Evolutionary conservation across 495 filamentous ascomycete species (phyloP).

Genomic region (Hyphodiscus hymeniophilus): DNA sequence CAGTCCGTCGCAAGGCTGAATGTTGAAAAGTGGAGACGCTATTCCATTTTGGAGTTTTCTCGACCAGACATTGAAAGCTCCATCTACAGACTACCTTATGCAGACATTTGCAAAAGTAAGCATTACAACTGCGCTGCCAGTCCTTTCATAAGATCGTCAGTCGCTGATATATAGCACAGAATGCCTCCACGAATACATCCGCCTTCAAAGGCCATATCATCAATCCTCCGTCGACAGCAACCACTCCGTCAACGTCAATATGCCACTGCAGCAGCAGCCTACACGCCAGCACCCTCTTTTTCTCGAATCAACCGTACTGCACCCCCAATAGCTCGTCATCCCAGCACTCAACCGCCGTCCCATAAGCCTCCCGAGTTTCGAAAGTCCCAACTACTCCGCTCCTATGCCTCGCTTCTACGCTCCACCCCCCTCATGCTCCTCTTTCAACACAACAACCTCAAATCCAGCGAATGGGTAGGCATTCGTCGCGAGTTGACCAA

Average conservation of each 20-base stretch:
- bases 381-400: slow-evolving; percentile 88
- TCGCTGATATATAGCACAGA: slow-evolving; percentile 27
- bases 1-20: too few relatives aligned
- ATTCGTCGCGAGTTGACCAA: slow-evolving; percentile 71
- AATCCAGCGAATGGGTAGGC: slow-evolving; percentile 76
- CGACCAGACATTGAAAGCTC: background rate
- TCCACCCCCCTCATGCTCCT: slow-evolving; percentile 82
- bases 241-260: slow-evolving; percentile 17
- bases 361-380: slow-evolving; percentile 77
- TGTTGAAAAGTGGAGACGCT: background rate
- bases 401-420: slow-evolving; percentile 88
- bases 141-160: background rate
- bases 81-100: background rate
- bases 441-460: slow-evolving; percentile 96
- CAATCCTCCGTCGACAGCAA: slow-evolving; percentile 16
- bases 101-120: slow-evolving; percentile 9
- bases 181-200: slow-evolving; percentile 23
- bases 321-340: slow-evolving; percentile 32
- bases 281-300: slow-evolving; percentile 15
- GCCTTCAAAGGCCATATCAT: slow-evolving; percentile 21
- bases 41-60: slow-evolving; percentile 10
- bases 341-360: slow-evolving; percentile 77
- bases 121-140: background rate
- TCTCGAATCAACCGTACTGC: slow-evolving; percentile 39
- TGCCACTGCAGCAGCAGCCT: slow-evolving; percentile 17